Base-by-base conservation (phyloP, 306 rosid species). In the Abrus pulchellus region DNA sequence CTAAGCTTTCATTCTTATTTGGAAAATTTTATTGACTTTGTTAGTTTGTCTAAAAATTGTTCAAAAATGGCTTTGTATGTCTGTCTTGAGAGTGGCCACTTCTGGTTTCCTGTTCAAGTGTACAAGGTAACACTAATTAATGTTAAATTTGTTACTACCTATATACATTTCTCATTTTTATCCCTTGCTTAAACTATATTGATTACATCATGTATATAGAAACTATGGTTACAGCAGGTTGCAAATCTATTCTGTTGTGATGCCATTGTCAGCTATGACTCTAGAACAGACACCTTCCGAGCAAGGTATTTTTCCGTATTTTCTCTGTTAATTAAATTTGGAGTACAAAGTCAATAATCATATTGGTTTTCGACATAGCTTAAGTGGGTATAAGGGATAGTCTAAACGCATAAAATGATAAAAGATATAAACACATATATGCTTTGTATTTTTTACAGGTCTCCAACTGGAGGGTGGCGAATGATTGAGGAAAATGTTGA, bases 101-200 rank as follows among this genome's bases (percentile, higher is more conserved):
- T 91, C 61, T 90, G 97, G 91, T 93, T 91, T 76, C 96, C 92
- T 30, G 89, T 88, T 61, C 97, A 93, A 86, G 89, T 91, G 28
- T 85, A 79, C 69, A 87, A 90, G 94, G 92, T 80, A 68, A 64
- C 32, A 32, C 41, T 53, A 74, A 29, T 5, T 9, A 6, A 32
- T 49, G 1, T 36, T 2, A 36, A 36, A 36, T 36, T 36, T 70
- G 30, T 29, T 68, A 4, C 36, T 66, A 1, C 41, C 28, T 13
- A 0, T 5, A 4, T 38, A 40, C 3, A 64, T 38, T 48, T 66
- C 33, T 49, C n/a, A 14, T 50, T 34, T 60, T 12, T 13, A 13
- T 29, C 12, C 8, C 2, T 77, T 41, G 33, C n/a, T 66, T 67
- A 7, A 43, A 30, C 49, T 4, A 2, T 4, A 2, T n/a, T 53